Evolutionary conservation across 73 alveolate species (phyloP).

Genomic region (Tetrahymena malaccensis): DNA sequence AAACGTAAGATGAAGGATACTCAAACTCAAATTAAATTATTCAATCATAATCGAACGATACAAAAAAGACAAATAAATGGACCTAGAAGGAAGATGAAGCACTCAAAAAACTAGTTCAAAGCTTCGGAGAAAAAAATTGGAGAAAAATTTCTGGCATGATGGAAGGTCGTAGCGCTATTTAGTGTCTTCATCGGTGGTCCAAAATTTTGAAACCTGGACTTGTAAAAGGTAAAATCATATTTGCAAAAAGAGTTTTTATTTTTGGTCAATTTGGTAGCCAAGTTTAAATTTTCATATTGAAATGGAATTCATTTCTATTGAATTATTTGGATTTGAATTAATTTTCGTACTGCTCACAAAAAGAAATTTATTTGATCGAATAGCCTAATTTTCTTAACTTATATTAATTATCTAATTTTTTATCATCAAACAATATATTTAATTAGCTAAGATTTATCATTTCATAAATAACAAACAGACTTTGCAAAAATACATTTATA

Average conservation of each 20-base stretch:
- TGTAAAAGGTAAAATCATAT: slow-evolving; percentile 48
- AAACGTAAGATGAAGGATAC: neutral
- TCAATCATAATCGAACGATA: neutral
- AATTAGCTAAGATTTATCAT: neutral
- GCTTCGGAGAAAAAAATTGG: slow-evolving; percentile 61
- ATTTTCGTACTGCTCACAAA: neutral
- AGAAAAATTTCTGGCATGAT: slow-evolving; percentile 47
- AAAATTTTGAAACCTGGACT: slow-evolving; percentile 77
- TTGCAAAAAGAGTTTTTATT: neutral
- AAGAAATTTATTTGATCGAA: neutral
- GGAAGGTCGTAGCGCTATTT: slow-evolving; percentile 70
- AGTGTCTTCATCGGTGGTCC: slow-evolving; percentile 80
- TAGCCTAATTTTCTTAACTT: neutral
- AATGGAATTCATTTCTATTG: neutral
- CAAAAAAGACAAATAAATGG: neutral
- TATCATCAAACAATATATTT: neutral
- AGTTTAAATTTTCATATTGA: no score
- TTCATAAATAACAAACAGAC: neutral
- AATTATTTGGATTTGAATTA: neutral
- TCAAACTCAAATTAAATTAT: neutral
- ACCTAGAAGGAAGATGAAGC: neutral
- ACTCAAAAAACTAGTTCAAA: neutral
- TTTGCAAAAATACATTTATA: neutral
- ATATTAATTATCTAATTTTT: neutral
- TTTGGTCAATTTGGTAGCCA: neutral